Base-by-base conservation (phyloP, 2,329 filamentous ascomycete genomes). In the Magnaporthiopsis incrustans region DNA sequence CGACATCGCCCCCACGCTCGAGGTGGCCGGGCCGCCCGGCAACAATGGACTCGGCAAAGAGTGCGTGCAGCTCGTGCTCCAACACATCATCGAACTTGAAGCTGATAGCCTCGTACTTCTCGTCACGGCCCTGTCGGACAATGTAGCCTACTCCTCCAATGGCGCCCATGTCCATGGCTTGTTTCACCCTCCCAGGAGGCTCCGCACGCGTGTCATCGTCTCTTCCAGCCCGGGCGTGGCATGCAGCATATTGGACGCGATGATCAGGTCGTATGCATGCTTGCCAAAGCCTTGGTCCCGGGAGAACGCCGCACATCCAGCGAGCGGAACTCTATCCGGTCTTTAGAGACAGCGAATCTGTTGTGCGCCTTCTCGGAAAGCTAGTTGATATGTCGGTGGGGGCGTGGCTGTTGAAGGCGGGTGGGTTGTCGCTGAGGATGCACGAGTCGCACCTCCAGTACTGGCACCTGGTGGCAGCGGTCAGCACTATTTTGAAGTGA, bases 161-260 rank as follows among this genome's bases (percentile, higher is more conserved):
- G 4, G 30, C 30, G 2, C 30, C 30, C 30, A 30, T 30, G 4
- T 30, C 30, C 30, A 30, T 30, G 4, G 30, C n/a, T n/a, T n/a
- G n/a, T n/a, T 30, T 30, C 4, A 30, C 30, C 30, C 30, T 30
- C 4, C 30, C 30, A 30, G 64, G 0, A 75, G 68, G 57, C 67
- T 67, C n/a, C 66, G 67, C 22, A 68, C 69, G 38, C 73, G 71
- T 3, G 65, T 66, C 22, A 75, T 58, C 22, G 72, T 70, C 1
- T 65, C 68, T 65, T 68, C 61, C 26, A 74, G 30, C 11, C 57
- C 53, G 53, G 64, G 56, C 10, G 72, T 72, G 4, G 69, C 69
- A 50, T 73, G 71, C 8, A 77, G 64, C 1, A 73, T 72, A 27
- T 73, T 68, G 3, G 71, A 69, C 0, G 72, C 73, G 64, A 77